Conservation (phyloP, 805 yeast species). For the Wickerhamiella dianesei region DNA sequence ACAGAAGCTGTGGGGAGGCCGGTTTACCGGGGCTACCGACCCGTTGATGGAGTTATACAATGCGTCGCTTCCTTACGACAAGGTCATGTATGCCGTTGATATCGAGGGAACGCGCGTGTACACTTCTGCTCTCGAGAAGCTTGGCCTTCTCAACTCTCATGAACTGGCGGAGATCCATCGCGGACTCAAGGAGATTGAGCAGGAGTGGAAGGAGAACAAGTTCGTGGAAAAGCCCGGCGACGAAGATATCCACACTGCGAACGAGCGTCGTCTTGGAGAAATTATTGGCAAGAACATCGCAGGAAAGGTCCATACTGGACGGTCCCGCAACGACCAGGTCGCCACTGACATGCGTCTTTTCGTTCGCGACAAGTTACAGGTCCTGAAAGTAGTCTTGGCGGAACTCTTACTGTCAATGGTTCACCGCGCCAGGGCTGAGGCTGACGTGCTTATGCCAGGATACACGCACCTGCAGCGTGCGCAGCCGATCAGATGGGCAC, state of each 20-base stretch:
- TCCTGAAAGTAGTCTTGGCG: conserved; percentile 42
- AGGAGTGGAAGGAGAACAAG: conserved; percentile 63
- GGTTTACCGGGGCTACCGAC: conserved; percentile 90
- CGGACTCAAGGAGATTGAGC: conserved; percentile 57
- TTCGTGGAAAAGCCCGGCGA: conserved; percentile 78
- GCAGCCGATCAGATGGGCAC: conserved; percentile 99
- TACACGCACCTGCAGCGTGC: conserved; percentile 98
- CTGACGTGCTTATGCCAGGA: conserved; percentile 94
- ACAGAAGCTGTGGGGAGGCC: conserved; percentile 90
- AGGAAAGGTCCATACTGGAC: conserved; percentile 98
- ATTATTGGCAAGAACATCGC: conserved; percentile 85
- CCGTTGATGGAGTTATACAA: conserved; percentile 96
- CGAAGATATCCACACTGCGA: conserved; percentile 97
- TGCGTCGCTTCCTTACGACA: conserved; percentile 91
- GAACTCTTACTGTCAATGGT: conserved; percentile 54
- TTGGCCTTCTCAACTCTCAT: conserved; percentile 56
- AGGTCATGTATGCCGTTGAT: conserved; percentile 90
- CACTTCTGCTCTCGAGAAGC: conserved; percentile 70
- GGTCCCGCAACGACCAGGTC: conserved; percentile 96
- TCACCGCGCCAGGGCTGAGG: conserved; percentile 70
- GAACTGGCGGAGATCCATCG: conserved; percentile 73
- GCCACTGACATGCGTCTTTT: conserved; percentile 97
- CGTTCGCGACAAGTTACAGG: conserved; percentile 61
- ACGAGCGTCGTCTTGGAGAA: conserved; percentile 95
- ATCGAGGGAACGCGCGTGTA: conserved; percentile 88